These are phyloP conservation scores for Pisolithus thermaeus DNA, from an alignment of 1,284 basidiomycete species.

Conservation along the genomic window DNA sequence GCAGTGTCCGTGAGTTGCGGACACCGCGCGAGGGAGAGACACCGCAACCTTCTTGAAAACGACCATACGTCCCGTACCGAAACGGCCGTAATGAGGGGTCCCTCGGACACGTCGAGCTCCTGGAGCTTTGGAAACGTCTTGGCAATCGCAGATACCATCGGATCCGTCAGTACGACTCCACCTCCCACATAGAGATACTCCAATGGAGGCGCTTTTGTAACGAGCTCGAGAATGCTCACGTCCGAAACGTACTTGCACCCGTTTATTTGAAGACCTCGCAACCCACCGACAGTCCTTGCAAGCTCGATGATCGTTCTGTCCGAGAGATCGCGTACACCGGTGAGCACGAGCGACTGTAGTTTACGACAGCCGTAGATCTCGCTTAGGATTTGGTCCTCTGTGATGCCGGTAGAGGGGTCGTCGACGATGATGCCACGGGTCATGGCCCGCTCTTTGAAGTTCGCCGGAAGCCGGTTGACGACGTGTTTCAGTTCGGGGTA, in stretches of 20 bases:
- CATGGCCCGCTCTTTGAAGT: slow-evolving; percentile 47
- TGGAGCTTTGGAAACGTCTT: slow-evolving; percentile 72
- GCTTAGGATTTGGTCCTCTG: slow-evolving; percentile 58
- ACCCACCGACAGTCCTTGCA: slow-evolving; percentile 55
- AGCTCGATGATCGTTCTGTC: slow-evolving; percentile 65
- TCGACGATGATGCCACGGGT: slow-evolving; percentile 52
- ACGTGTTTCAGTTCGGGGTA: slow-evolving; percentile 45
- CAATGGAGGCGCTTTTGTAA: slow-evolving; percentile 60
- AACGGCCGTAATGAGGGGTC: slow-evolving; percentile 66
- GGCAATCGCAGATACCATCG: slow-evolving; percentile 67
- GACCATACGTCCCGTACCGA: slow-evolving; percentile 81
- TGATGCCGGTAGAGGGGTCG: slow-evolving; percentile 36
- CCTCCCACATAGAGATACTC: slow-evolving; percentile 72
- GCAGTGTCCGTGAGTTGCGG: slow-evolving; percentile 68
- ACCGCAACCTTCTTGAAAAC: slow-evolving; percentile 69
- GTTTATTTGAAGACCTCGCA: slow-evolving; percentile 75
- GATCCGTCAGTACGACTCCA: slow-evolving; percentile 67
- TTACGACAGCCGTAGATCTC: slow-evolving; percentile 62
- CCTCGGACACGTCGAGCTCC: slow-evolving; percentile 77
- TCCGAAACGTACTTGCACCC: slow-evolving; percentile 77
- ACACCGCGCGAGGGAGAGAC: slow-evolving; percentile 71
- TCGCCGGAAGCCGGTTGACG: slow-evolving; percentile 44
- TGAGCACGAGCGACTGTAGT: slow-evolving; percentile 71
- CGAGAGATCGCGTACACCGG: slow-evolving; percentile 59
- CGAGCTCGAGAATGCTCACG: slow-evolving; percentile 65